Evolutionary conservation across 2,329 filamentous ascomycete species (phyloP), one percentile per base, ranked within the genome.

Genomic region (Beauveria bassiana): DNA sequence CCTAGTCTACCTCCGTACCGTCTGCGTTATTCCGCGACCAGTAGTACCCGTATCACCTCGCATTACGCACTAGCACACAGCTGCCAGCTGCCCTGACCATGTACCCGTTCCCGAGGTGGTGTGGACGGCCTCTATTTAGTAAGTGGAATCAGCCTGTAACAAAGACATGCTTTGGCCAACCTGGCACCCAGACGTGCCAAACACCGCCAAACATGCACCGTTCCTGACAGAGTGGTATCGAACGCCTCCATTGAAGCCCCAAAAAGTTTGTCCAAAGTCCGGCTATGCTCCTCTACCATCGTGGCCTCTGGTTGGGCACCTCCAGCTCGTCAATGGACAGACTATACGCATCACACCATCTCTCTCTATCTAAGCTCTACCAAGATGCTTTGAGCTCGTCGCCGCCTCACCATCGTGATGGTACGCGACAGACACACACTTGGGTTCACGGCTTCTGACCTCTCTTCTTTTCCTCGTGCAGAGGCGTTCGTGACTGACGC

Each of bases 201-300:
- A 56, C 3, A 18, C n/a, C 22, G 10, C n/a, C 20, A 26, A 24
- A 3, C 38, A 24, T 45, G 47, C 40, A 26, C 26, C n/a, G 57
- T 59, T 52, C 57, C 57, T 59, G 57, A 59, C 57, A 59, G 57
- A 52, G 57, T 52, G 22, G 47, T 45, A 59, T 59, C 57, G 47
- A 50, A 46, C 57, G 57, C 57, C 57, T 59, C 47, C 26, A 16
- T 52, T 40, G 47, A 59, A 49, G 55, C 45, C 55, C 22, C 24
- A 14, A 14, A n/a, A 49, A 38, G 12, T 38, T 5, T 38, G 34
- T 59, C 31, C 31, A 38, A 40, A 16, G 34, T 38, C 12, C 31
- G 42, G 34, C 55, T 38, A 59, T 51, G 22, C 46, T 45, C 38
- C 7, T 22, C 31, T 59, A 26, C 40, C 52, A 26, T 45, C 38